phyloP scores from a whole-genome alignment of 2,329 filamentous ascomycete species.

The Podosphaera xanthii region DNA sequence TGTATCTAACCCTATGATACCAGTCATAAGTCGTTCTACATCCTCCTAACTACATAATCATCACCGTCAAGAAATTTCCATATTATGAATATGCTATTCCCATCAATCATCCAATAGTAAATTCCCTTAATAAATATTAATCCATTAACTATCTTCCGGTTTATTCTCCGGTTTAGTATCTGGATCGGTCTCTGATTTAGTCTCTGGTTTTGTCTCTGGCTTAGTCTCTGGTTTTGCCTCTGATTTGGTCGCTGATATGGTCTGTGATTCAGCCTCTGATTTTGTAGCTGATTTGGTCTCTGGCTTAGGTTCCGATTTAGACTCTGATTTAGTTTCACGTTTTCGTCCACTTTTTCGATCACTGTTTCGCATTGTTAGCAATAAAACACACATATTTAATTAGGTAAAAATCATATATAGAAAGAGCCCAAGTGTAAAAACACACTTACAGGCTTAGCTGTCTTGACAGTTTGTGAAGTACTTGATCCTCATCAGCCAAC shows the following conservation, averaged over 20 bases:
- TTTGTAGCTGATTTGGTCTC: background rate
- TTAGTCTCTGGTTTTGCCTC: no score
- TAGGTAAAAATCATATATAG: background rate
- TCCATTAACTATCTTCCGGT: background rate
- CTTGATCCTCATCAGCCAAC: conserved; percentile 81
- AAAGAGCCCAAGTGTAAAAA: background rate
- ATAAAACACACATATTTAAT: background rate
- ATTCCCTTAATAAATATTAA: background rate
- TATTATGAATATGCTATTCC: background rate
- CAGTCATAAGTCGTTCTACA: background rate
- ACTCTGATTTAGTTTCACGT: background rate
- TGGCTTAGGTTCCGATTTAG: background rate
- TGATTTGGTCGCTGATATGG: no score
- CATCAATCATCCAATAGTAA: background rate
- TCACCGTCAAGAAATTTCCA: background rate
- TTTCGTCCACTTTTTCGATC: background rate
- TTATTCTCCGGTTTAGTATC: background rate
- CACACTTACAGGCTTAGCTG: conserved; percentile 80
- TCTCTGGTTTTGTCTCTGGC: no score
- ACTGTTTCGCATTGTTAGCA: background rate
- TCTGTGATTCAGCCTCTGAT: no score
- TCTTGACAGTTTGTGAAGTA: conserved; percentile 66
- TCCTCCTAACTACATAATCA: background rate
- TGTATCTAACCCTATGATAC: background rate
- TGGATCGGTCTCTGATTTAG: no score